Percentiles rank a stretch among this genome's conserved stretches.
phyloP scores from a whole-genome alignment of 306 rosid genomes.

The Inga laurina region DNA sequence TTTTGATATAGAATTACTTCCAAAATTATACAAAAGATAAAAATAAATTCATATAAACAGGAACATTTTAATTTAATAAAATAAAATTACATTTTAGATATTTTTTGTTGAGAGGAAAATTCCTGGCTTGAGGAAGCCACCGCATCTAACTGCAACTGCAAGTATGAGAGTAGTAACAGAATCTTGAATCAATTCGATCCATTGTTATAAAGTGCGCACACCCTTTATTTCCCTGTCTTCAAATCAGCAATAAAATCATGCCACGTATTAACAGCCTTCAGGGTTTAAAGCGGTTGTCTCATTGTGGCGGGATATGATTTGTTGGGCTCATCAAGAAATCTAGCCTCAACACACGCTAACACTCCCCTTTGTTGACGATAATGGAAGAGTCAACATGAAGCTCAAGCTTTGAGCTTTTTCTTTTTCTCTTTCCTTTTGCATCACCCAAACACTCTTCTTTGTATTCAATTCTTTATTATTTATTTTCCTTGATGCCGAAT shows the following conservation, averaged over 20 bases:
- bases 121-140: not conserved
- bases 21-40: not conserved
- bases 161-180: not conserved
- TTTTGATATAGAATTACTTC: not conserved
- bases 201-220: not conserved
- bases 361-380: not conserved
- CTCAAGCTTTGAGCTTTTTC: constrained; percentile 13
- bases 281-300: not conserved
- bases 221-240: not conserved
- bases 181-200: not conserved
- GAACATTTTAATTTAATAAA: not conserved
- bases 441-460: constrained; percentile 39
- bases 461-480: constrained; percentile 10
- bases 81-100: not conserved
- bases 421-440: constrained; percentile 34
- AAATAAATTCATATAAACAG: not conserved
- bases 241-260: constrained; percentile 17
- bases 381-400: constrained; percentile 31
- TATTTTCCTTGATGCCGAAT: not conserved
- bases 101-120: not conserved
- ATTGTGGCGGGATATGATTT: constrained; percentile 29
- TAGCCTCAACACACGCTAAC: not conserved
- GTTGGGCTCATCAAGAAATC: not conserved
- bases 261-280: not conserved
- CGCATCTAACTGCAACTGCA: constrained; percentile 12